Base-by-base conservation (phyloP, 2,329 filamentous ascomycete genomes). In the Pleoardoris graminearum region DNA sequence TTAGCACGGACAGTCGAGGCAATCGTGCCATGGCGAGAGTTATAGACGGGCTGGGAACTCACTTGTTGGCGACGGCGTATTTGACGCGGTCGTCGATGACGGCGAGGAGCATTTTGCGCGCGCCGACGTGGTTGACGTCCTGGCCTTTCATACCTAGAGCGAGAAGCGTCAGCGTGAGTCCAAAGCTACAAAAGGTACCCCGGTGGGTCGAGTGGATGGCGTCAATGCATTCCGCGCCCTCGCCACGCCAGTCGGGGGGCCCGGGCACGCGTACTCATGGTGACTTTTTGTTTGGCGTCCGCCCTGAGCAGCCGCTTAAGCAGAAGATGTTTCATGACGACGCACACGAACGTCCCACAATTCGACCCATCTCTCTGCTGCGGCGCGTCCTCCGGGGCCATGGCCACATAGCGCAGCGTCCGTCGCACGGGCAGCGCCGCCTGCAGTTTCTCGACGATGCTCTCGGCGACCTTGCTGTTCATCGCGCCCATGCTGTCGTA, bases 321-420 rank as follows among this genome's bases (percentile, higher is more conserved):
- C 16, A 99, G 81, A n/a, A 99, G 77, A 75, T 97, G 89, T 43
- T 91, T 86, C 92, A 99, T 99, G 57, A 93, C 82, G 60, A 97
- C 83, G 73, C 94, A 97, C 3, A 99, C 94, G 72, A 92, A 97
- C 0, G 99, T 90, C 16, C 94, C 94, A 64, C 94, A 99, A 74
- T 99, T 94, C 68, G 85, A 93, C 22, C 89, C 86, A 62, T 97
- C 97, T 62, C 92, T 88, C 73, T 99, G 94, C 66, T 95, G 89
- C 0, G 94, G 94, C 8, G 85, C 88, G 68, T 97, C 93, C 0
- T 87, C 16, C 10, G 16, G 12, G 4, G 2, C 80, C 49, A 99
- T 81, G 71, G 93, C 86, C 66, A 92, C 83, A 69, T 95, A 97
- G 17, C 86, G 80, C 16, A 95, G 76, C 4, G 80, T 80, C 51